A percentile compares a stretch with the other conserved stretches of the same genome.
phyloP scores from a whole-genome alignment of 2,329 filamentous ascomycete genomes.

The Alternaria infectoria region DNA sequence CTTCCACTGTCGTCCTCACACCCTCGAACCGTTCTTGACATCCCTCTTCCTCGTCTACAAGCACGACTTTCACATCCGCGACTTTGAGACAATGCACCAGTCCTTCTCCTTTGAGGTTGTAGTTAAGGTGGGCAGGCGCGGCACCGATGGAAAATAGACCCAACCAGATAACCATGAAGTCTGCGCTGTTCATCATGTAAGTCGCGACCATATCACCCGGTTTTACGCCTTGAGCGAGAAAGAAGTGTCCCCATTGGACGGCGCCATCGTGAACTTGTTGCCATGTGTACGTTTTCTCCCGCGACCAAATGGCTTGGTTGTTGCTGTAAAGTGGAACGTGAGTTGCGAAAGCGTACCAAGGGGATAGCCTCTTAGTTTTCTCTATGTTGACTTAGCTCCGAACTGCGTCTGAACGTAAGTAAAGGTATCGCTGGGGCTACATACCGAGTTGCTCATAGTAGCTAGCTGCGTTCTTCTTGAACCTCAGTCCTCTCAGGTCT shows the following conservation, averaged over 20 bases:
- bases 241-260: constrained; percentile 39
- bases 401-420: neutral
- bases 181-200: constrained; percentile 69
- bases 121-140: constrained; percentile 73
- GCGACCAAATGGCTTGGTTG: constrained; percentile 69
- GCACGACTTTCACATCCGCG: constrained; percentile 60
- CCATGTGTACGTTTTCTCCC: constrained; percentile 55
- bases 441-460: constrained; percentile 37
- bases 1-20: constrained; percentile 17
- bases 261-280: constrained; percentile 36
- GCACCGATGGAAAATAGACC: constrained; percentile 69
- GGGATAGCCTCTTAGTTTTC: constrained; percentile 46
- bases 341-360: constrained; percentile 38
- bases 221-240: constrained; percentile 60
- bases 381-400: constrained; percentile 31
- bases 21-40: constrained; percentile 28
- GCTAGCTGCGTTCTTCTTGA: constrained; percentile 47
- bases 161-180: constrained; percentile 71
- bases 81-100: constrained; percentile 69
- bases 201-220: constrained; percentile 68
- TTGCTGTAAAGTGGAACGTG: constrained; percentile 45
- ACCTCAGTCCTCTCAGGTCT: constrained; percentile 60
- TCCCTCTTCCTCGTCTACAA: constrained; percentile 62
- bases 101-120: constrained; percentile 67
- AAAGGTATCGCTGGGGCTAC: neutral